Evolutionary conservation across 805 yeast genomes (phyloP).

Genomic region (Candida gorgasii): DNA sequence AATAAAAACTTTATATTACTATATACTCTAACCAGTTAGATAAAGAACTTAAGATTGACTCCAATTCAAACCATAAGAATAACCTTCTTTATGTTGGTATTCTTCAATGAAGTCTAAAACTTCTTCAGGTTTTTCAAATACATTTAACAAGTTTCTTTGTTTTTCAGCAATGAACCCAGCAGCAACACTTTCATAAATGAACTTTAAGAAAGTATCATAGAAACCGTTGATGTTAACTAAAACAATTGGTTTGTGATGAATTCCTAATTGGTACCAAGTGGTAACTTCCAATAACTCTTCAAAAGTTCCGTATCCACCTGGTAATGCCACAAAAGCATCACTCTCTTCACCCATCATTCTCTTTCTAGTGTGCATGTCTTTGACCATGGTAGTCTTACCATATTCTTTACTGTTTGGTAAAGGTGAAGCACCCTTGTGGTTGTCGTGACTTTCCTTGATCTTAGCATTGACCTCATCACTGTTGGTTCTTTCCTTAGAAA

Average conservation of each 20-base stretch:
- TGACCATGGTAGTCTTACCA: slow-evolving; percentile 78
- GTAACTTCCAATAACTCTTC: slow-evolving; percentile 89
- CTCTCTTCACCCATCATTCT: slow-evolving; percentile 83
- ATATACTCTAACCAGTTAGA: slow-evolving; percentile 7
- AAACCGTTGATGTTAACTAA: slow-evolving; percentile 79
- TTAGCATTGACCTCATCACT: slow-evolving; percentile 46
- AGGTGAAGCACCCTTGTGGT: slow-evolving; percentile 67
- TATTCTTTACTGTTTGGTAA: slow-evolving; percentile 59
- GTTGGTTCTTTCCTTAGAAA: slow-evolving; percentile 64
- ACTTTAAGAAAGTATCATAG: slow-evolving; percentile 66
- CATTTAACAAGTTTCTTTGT: slow-evolving; percentile 67
- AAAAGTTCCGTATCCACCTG: slow-evolving; percentile 90
- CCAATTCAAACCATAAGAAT: slow-evolving; percentile 71
- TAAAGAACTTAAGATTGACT: slow-evolving; percentile 12
- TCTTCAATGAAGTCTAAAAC: slow-evolving; percentile 61
- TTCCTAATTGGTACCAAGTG: slow-evolving; percentile 89
- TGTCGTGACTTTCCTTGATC: slow-evolving; percentile 53
- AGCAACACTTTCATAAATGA: slow-evolving; percentile 58
- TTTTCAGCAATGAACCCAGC: slow-evolving; percentile 68
- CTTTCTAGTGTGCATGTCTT: slow-evolving; percentile 89
- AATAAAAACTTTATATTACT: slow-evolving; percentile 1
- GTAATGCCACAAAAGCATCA: slow-evolving; percentile 85
- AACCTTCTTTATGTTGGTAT: slow-evolving; percentile 68
- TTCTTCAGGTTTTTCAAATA: slow-evolving; percentile 68
- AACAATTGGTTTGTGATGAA: slow-evolving; percentile 79